phyloP scores from a whole-genome alignment of 192 early-diverging fungal genomes.

The Spinellus fusiger region DNA sequence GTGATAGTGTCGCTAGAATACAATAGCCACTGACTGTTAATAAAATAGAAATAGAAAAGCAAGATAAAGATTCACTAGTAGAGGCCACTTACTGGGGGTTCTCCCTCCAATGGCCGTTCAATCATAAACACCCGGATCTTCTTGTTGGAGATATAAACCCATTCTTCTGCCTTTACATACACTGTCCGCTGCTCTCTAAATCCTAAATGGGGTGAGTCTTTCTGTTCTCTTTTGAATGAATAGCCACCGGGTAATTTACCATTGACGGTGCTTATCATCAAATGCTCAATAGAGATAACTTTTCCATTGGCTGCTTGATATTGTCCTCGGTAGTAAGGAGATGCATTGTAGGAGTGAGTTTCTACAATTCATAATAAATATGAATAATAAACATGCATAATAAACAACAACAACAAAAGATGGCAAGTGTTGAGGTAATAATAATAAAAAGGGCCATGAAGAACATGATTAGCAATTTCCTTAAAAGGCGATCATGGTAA shows the following conservation, averaged over 20 bases:
- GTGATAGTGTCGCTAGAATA: conserved; percentile 9
- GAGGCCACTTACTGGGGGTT: conserved; percentile 20
- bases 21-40: neutral
- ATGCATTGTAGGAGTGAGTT: conserved; percentile 42
- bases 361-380: conserved; percentile 41
- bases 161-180: conserved; percentile 41
- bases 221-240: neutral
- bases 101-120: conserved; percentile 44
- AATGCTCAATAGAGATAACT: conserved; percentile 40
- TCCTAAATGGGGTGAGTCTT: conserved; percentile 15
- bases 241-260: conserved; percentile 21
- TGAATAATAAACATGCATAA: neutral
- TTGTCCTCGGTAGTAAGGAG: conserved; percentile 51
- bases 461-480: conserved; percentile 5
- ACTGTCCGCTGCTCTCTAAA: conserved; percentile 39
- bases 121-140: conserved; percentile 38
- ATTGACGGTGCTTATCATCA: conserved; percentile 36
- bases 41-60: conserved; percentile 9
- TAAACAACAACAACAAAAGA: neutral
- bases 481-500: conserved; percentile 2
- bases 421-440: neutral
- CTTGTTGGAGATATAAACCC: conserved; percentile 40
- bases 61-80: conserved; percentile 1
- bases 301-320: conserved; percentile 39
- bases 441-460: neutral